Percentiles rank a stretch among this genome's conserved stretches.
Conservation (phyloP, 441 rosid species). For the Euphorbia corollata region DNA sequence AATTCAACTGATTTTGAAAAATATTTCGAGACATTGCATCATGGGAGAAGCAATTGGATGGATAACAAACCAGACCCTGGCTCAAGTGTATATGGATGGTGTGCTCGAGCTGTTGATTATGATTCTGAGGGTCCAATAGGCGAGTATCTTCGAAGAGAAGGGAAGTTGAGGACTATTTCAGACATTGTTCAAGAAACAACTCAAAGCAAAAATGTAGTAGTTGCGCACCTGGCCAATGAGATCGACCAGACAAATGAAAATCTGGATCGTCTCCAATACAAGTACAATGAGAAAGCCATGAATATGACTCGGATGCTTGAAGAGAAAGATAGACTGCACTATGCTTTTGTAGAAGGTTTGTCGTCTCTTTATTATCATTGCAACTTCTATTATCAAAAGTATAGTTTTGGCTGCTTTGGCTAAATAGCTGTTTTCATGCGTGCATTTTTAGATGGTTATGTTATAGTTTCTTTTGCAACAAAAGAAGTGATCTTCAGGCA, state of each 20-base stretch:
- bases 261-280: slow-evolving; percentile 38
- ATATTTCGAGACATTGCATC: slow-evolving; percentile 39
- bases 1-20: slow-evolving; percentile 58
- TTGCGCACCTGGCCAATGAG: slow-evolving; percentile 43
- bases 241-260: slow-evolving; percentile 59
- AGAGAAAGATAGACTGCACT: slow-evolving; percentile 62
- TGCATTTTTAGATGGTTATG: neutral
- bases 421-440: neutral
- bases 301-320: slow-evolving; percentile 52
- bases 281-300: slow-evolving; percentile 46
- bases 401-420: neutral
- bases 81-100: slow-evolving; percentile 57
- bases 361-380: neutral
- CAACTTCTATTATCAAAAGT: neutral
- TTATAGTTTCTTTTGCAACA: neutral
- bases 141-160: slow-evolving; percentile 51
- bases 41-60: slow-evolving; percentile 52
- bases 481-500: neutral
- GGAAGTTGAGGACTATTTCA: slow-evolving; percentile 47
- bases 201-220: slow-evolving; percentile 32
- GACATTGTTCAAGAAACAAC: slow-evolving; percentile 40
- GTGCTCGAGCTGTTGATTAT: slow-evolving; percentile 65
- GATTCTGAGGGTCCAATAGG: slow-evolving; percentile 50
- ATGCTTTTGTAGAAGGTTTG: slow-evolving; percentile 62
- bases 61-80: slow-evolving; percentile 27